Conservation (phyloP, 176 grass and related monocot species). For the Eragrostis nindensis region DNA sequence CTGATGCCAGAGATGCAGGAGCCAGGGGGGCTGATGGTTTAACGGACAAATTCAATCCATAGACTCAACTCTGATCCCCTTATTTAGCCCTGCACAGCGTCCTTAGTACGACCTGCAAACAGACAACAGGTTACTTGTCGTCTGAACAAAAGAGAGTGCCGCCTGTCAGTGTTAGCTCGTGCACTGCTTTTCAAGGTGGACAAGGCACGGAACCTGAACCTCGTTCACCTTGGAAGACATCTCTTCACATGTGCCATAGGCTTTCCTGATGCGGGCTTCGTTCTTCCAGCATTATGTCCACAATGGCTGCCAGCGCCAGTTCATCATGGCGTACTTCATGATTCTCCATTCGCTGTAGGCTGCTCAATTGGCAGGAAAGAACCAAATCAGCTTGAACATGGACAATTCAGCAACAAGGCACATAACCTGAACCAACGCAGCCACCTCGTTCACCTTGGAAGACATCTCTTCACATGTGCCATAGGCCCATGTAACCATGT, state of each 20-base stretch:
- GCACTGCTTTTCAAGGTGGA: too few species aligned
- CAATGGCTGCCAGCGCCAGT: not conserved
- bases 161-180: not conserved
- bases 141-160: conserved; percentile 8
- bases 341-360: not conserved
- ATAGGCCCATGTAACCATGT: not conserved
- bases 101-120: not conserved
- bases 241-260: conserved; percentile 5
- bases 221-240: not conserved
- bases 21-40: not conserved
- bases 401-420: not conserved
- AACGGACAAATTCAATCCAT: not conserved
- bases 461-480: conserved; percentile 2
- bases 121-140: conserved; percentile 11
- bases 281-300: not conserved
- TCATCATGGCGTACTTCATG: not conserved
- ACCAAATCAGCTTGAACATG: not conserved
- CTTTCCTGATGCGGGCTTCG: not conserved
- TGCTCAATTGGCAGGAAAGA: not conserved
- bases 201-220: not conserved
- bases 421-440: not conserved
- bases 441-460: not conserved
- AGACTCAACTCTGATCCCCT: conserved; percentile 19
- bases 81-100: not conserved
- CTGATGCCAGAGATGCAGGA: not conserved